These are phyloP conservation scores for Spirogloea muscicola DNA, from an alignment of 139 green algal species.

Conservation along the genomic window DNA sequence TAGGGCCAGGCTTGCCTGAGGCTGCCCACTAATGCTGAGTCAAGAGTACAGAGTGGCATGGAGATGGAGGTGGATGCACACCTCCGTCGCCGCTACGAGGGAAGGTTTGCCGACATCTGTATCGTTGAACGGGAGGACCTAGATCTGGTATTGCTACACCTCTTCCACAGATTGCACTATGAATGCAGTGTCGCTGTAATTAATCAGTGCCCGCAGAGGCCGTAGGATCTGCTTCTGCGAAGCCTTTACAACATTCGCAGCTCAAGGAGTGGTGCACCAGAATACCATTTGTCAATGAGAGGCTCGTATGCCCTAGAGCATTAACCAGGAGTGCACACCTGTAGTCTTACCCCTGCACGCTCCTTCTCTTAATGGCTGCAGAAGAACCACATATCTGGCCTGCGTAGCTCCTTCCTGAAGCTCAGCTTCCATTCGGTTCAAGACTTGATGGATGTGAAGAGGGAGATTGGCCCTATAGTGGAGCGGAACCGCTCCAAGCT, in stretches of 20 bases:
- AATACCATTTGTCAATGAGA: background rate
- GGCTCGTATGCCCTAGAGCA: background rate
- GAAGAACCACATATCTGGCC: slow-evolving; percentile 93
- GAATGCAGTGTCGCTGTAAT: background rate
- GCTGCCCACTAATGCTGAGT: background rate
- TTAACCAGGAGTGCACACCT: background rate
- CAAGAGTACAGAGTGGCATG: slow-evolving; percentile 11
- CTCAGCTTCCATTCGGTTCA: slow-evolving; percentile 78
- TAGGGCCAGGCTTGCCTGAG: background rate
- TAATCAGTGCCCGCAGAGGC: background rate
- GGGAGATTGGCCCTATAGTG: slow-evolving; percentile 72
- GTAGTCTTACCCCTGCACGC: background rate
- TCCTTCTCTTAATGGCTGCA: slow-evolving; percentile 47
- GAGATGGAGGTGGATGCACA: slow-evolving; percentile 84
- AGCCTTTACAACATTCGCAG: background rate
- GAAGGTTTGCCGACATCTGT: slow-evolving; percentile 64
- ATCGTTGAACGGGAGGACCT: slow-evolving; percentile 84
- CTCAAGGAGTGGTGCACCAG: background rate
- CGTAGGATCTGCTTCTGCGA: background rate
- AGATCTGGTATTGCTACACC: slow-evolving; percentile 62
- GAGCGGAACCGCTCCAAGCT: slow-evolving; percentile 56
- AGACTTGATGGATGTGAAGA: slow-evolving; percentile 78
- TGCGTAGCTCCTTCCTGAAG: slow-evolving; percentile 79
- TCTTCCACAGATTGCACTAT: background rate
- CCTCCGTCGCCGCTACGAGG: slow-evolving; percentile 72